A percentile compares a stretch with the other conserved stretches of the same genome.
phyloP scores from a whole-genome alignment of 768 basidiomycete species.

The Macrolepiota dolichaula region DNA sequence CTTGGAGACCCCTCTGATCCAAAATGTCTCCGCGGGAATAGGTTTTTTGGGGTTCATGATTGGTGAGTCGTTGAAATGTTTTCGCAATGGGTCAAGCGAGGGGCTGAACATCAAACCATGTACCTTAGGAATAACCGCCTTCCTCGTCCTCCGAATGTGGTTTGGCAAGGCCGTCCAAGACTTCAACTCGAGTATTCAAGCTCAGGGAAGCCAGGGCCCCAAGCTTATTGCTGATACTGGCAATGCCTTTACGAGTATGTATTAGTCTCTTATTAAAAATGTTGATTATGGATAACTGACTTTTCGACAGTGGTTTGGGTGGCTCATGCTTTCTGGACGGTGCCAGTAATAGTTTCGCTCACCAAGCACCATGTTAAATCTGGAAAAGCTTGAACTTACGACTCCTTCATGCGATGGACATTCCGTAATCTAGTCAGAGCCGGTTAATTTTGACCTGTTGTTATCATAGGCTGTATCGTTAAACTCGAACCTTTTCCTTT shows the following conservation, averaged over 20 bases:
- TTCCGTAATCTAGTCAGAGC: neutral
- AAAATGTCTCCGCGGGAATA: slow-evolving; percentile 65
- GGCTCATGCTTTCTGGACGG: slow-evolving; percentile 69
- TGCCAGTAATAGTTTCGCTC: slow-evolving; percentile 66
- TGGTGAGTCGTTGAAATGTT: slow-evolving; percentile 36
- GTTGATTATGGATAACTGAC: neutral
- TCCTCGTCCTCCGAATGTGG: slow-evolving; percentile 75
- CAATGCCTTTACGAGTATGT: slow-evolving; percentile 75
- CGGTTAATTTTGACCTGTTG: neutral
- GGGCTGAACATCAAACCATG: neutral
- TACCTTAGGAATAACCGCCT: slow-evolving; percentile 56
- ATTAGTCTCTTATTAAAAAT: neutral
- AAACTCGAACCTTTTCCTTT: neutral
- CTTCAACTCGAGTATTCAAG: slow-evolving; percentile 62
- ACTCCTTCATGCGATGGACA: neutral
- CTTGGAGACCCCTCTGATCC: slow-evolving; percentile 56
- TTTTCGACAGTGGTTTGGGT: slow-evolving; percentile 67
- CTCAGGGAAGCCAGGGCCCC: slow-evolving; percentile 51
- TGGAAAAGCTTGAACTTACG: slow-evolving; percentile 15
- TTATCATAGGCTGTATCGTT: neutral
- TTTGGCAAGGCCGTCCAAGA: slow-evolving; percentile 77
- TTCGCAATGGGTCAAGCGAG: neutral
- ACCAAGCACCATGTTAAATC: slow-evolving; percentile 64
- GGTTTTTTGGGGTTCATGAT: slow-evolving; percentile 76
- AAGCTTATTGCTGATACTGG: slow-evolving; percentile 58